Percentiles rank a stretch among this genome's conserved stretches.
These are phyloP conservation scores for Russula virescens DNA, from an alignment of 768 basidiomycete genomes.

Conservation along the genomic window DNA sequence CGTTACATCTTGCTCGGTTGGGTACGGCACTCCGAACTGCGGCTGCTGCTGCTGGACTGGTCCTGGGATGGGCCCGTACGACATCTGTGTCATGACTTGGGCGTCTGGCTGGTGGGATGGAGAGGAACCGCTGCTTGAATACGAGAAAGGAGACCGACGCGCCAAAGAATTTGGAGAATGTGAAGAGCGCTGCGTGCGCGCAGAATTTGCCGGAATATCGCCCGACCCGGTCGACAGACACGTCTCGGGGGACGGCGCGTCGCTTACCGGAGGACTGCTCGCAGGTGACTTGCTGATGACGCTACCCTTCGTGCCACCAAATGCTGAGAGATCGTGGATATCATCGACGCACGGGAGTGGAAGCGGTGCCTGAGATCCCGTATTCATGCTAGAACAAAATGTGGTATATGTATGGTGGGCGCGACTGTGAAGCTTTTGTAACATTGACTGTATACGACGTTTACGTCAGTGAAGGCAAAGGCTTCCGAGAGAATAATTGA, in stretches of 20 bases:
- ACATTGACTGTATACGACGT: slow-evolving; percentile 29
- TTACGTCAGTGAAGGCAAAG: background rate
- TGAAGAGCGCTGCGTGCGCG: background rate
- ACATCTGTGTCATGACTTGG: background rate
- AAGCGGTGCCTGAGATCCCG: background rate
- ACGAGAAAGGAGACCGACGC: background rate
- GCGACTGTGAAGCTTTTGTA: slow-evolving; percentile 36
- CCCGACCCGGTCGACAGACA: slow-evolving; percentile 1
- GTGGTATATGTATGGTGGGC: slow-evolving; percentile 33
- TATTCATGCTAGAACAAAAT: slow-evolving; percentile 12
- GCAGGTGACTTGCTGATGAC: slow-evolving; percentile 18
- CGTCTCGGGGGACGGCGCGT: slow-evolving; percentile 12
- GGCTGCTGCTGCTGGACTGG: slow-evolving; percentile 4
- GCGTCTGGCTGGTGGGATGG: background rate
- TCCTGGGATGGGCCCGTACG: background rate
- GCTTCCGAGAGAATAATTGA: background rate
- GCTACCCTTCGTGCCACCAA: slow-evolving; percentile 18
- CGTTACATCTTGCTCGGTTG: background rate
- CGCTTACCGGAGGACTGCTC: slow-evolving; percentile 11
- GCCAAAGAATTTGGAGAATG: background rate
- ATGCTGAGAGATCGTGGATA: slow-evolving; percentile 20
- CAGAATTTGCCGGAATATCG: background rate
- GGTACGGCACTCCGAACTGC: slow-evolving; percentile 11
- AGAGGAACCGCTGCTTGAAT: slow-evolving; percentile 12
- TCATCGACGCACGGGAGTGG: background rate